phyloP scores from a whole-genome alignment of 768 basidiomycete species.

The Kwoniella newhampshirensis region DNA sequence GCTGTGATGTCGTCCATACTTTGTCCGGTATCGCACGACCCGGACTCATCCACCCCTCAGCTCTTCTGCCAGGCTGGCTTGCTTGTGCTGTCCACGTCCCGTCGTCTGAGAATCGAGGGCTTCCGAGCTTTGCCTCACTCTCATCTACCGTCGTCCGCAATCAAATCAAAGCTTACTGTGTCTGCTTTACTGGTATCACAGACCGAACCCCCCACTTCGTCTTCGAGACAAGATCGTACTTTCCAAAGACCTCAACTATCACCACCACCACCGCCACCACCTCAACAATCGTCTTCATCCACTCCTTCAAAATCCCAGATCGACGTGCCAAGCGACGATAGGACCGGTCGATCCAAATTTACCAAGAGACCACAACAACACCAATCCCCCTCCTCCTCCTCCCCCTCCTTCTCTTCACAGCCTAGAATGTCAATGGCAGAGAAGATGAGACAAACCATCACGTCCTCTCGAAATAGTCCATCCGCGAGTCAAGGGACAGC shows the following conservation, averaged over 20 bases:
- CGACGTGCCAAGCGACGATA: too few relatives aligned
- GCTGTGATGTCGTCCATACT: too few relatives aligned
- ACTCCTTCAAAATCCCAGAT: not conserved
- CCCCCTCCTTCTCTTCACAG: not conserved
- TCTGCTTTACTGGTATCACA: too few relatives aligned
- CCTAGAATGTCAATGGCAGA: conserved; percentile 10
- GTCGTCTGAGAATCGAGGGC: too few relatives aligned
- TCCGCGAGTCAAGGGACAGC: too few relatives aligned
- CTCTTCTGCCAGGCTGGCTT: too few relatives aligned
- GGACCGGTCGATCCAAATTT: not conserved
- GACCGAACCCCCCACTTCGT: too few relatives aligned
- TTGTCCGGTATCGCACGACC: too few relatives aligned
- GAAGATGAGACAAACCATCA: conserved; percentile 18
- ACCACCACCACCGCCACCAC: conserved; percentile 8
- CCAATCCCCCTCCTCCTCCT: not conserved
- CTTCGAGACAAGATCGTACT: conserved; percentile 4
- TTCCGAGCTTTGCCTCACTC: too few relatives aligned
- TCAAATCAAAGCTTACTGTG: not conserved
- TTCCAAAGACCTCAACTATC: conserved; percentile 15
- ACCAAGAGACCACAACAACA: not conserved
- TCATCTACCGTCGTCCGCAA: too few relatives aligned
- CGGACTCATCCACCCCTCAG: too few relatives aligned
- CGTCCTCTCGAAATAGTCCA: conserved; percentile 10
- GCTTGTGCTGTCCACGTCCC: too few relatives aligned
- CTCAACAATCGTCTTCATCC: not conserved